phyloP scores from a whole-genome alignment of 371 early-diverging fungal species.

The Nematocida sp. region DNA sequence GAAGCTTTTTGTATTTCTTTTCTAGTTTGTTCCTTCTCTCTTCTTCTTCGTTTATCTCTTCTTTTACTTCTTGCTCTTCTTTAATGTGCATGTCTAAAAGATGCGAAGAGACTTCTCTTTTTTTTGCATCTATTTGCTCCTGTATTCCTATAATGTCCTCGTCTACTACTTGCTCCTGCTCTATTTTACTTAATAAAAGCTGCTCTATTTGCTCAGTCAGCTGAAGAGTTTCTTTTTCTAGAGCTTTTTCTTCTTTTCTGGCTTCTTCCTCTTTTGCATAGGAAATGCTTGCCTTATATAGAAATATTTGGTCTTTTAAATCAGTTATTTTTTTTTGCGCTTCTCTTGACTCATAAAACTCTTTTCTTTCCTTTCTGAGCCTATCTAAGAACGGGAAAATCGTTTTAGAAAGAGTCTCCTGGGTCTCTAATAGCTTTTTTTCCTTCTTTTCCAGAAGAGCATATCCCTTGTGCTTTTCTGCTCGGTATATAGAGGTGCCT shows the following conservation, averaged over 20 bases:
- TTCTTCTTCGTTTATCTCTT: slow-evolving; percentile 5
- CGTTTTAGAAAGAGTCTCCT: slow-evolving; percentile 41
- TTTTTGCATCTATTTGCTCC: slow-evolving; percentile 53
- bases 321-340: slow-evolving; percentile 12
- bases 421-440: slow-evolving; percentile 48
- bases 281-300: background rate
- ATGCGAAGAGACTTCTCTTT: slow-evolving; percentile 12
- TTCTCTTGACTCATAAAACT: slow-evolving; percentile 46
- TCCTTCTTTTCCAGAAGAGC: slow-evolving; percentile 50
- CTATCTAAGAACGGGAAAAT: slow-evolving; percentile 49
- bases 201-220: slow-evolving; percentile 43
- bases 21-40: background rate
- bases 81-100: slow-evolving; percentile 5
- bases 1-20: background rate
- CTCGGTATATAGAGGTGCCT: slow-evolving; percentile 35
- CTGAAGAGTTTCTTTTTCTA: slow-evolving; percentile 1
- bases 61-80: background rate
- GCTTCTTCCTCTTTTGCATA: slow-evolving; percentile 71
- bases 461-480: slow-evolving; percentile 51
- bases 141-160: slow-evolving; percentile 53
- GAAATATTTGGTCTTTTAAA: background rate
- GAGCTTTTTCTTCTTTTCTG: slow-evolving; percentile 30
- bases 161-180: slow-evolving; percentile 23
- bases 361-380: slow-evolving; percentile 34
- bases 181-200: background rate